Evolutionary conservation across 2,329 filamentous ascomycete species (phyloP), one percentile per base, ranked within the genome.

Genomic region (Bipolaris oryzae): DNA sequence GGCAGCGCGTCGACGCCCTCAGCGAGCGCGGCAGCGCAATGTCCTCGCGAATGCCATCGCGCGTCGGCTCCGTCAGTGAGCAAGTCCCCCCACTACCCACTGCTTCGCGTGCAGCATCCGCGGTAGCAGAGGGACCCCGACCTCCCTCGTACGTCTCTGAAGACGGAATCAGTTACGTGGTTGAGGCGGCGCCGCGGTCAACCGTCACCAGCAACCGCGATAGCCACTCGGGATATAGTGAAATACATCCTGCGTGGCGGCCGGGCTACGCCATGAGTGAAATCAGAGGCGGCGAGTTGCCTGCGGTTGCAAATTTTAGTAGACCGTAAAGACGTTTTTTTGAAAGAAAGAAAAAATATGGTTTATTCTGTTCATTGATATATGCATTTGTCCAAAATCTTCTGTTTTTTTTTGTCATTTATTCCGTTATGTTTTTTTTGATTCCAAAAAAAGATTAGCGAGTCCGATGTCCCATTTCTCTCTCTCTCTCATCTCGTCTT

Each of bases 111-210:
- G 33, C 31, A 5, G 13, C 20, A 9, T 47, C 38, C 11, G 47
- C 25, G 15, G 37, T 28, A 13, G 31, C 38, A 23, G 31, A 63
- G 5, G 72, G 62, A 0, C 72, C 69, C 0, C 82, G 90, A 1
- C 91, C 91, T 4, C 91, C 91, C 2, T 91, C 88, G 4, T 95
- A 95, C 71, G 80, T 83, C 3, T 91, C 88, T 0, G 89, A 94
- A 9, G 88, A 92, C 65, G 90, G 90, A 0, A 83, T 92, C 5
- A 82, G 83, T 25, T 92, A 92, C 70, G 85, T 91, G 13, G 80
- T 91, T 5, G 86, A 91, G 63, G 87, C 87, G 0, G 82, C 82
- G 53, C 86, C 71, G 7, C 28, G 72, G 23, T 65, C 61, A 1
- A 67, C 50, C 9, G 35, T 38, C 15, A 25, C 23, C 6, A 28